These are phyloP conservation scores for Carex arenaria DNA, from an alignment of 202 grass and related monocot species.

Conservation along the genomic window DNA sequence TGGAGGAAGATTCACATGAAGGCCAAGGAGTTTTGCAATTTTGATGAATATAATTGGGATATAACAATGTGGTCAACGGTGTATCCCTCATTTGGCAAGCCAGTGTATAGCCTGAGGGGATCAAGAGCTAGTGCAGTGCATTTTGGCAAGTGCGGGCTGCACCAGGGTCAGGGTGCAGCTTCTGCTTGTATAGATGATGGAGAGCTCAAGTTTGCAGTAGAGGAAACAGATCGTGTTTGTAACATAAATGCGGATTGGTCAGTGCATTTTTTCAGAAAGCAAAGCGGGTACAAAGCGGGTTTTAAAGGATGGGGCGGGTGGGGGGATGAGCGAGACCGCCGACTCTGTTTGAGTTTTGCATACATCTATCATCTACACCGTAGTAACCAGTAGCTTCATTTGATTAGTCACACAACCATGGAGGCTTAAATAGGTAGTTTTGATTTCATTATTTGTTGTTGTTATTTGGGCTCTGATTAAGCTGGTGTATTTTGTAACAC, in stretches of 20 bases:
- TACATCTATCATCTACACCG: slow-evolving; percentile 63
- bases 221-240: slow-evolving; percentile 51
- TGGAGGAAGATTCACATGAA: slow-evolving; percentile 95
- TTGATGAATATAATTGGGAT: slow-evolving; percentile 97
- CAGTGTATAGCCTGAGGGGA: slow-evolving; percentile 78
- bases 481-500: slow-evolving; percentile 8
- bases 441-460: neutral
- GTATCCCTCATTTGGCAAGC: slow-evolving; percentile 77
- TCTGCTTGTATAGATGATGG: slow-evolving; percentile 62
- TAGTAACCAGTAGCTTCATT: neutral
- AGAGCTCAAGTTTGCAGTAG: slow-evolving; percentile 32
- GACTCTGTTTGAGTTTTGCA: slow-evolving; percentile 88
- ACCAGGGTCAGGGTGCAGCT: slow-evolving; percentile 68
- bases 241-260: slow-evolving; percentile 74
- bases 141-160: slow-evolving; percentile 93
- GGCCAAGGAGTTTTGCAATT: slow-evolving; percentile 80
- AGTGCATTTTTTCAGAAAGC: slow-evolving; percentile 45
- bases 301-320: slow-evolving; percentile 99
- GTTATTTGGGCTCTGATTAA: slow-evolving; percentile 17
- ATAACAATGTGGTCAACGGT: slow-evolving; percentile 95
- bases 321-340: slow-evolving; percentile 75
- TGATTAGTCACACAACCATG: neutral
- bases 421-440: slow-evolving; percentile 2
- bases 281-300: slow-evolving; percentile 75
- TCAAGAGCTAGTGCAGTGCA: slow-evolving; percentile 73